phyloP scores from a whole-genome alignment of 176 grass and related monocot species.

The Raddia guianensis region DNA sequence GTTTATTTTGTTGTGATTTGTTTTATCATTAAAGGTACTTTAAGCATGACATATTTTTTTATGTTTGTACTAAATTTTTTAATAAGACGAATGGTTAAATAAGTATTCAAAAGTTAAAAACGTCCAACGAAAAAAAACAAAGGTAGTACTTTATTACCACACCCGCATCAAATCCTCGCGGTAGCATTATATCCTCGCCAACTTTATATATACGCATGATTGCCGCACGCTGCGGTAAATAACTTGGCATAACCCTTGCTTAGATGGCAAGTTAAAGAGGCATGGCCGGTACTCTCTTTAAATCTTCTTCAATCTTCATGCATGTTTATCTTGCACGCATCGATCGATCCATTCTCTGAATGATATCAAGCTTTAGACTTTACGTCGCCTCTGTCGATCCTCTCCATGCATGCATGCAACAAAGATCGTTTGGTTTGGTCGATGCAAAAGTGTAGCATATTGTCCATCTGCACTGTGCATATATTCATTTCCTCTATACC shows the following conservation, averaged over 20 bases:
- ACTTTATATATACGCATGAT: slow-evolving; percentile 26
- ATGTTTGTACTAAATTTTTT: too few species aligned
- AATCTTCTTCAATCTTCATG: not conserved
- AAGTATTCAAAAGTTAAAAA: too few species aligned
- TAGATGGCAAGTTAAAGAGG: slow-evolving; percentile 31
- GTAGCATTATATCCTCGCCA: not conserved
- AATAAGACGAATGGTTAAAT: too few species aligned
- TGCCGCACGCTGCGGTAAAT: slow-evolving; percentile 28
- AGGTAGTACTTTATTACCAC: too few species aligned
- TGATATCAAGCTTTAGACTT: slow-evolving; percentile 35
- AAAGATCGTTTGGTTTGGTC: not conserved
- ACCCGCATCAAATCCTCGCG: not conserved
- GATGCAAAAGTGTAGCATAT: slow-evolving; percentile 22
- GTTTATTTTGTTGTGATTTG: too few species aligned
- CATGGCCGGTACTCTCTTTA: not conserved
- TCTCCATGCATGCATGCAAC: not conserved
- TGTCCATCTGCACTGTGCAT: not conserved
- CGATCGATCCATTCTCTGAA: slow-evolving; percentile 3
- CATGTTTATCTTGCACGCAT: not conserved
- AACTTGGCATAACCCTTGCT: slow-evolving; percentile 14
- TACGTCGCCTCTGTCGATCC: not conserved
- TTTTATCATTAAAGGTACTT: too few species aligned
- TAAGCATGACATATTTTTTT: too few species aligned
- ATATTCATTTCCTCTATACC: not conserved
- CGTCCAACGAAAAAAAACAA: too few species aligned